These are phyloP conservation scores for Clarireedia hainanense DNA, from an alignment of 2,329 filamentous ascomycete species.

Conservation along the genomic window DNA sequence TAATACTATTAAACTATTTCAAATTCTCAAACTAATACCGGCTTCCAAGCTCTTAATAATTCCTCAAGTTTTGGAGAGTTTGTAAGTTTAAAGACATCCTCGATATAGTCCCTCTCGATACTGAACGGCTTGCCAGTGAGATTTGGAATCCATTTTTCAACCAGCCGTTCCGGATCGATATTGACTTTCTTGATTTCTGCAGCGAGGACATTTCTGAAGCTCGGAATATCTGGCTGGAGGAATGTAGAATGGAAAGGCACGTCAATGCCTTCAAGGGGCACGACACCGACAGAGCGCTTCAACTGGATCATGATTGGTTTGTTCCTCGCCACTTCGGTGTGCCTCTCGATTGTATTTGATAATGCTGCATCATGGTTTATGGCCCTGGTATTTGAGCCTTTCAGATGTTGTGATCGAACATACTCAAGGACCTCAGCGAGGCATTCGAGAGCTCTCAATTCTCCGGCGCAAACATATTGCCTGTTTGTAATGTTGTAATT, in stretches of 20 bases:
- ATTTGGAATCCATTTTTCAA: conserved; percentile 31
- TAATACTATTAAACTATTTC: too few species aligned
- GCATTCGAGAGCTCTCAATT: conserved; percentile 26
- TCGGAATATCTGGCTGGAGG: conserved; percentile 17
- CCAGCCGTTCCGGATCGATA: conserved; percentile 23
- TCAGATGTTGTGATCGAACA: conserved; percentile 35
- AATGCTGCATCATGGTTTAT: too few species aligned
- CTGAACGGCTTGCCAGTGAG: background rate
- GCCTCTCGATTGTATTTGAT: too few species aligned
- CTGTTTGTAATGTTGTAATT: conserved; percentile 66
- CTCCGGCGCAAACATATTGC: conserved; percentile 29
- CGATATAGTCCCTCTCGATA: background rate
- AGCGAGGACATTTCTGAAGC: conserved; percentile 20
- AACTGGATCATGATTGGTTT: too few species aligned
- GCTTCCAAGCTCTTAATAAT: background rate
- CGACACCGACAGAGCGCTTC: too few species aligned
- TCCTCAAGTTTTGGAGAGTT: background rate
- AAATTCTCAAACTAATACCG: too few species aligned
- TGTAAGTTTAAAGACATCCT: background rate
- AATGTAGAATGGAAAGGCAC: conserved; percentile 29
- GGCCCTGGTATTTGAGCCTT: too few species aligned
- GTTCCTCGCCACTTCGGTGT: too few species aligned
- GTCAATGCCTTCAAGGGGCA: conserved; percentile 28
- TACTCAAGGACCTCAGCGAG: conserved; percentile 52
- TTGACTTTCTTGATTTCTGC: conserved; percentile 19